phyloP scores from a whole-genome alignment of 192 early-diverging fungal genomes.

The Glomus cerebriforme region DNA sequence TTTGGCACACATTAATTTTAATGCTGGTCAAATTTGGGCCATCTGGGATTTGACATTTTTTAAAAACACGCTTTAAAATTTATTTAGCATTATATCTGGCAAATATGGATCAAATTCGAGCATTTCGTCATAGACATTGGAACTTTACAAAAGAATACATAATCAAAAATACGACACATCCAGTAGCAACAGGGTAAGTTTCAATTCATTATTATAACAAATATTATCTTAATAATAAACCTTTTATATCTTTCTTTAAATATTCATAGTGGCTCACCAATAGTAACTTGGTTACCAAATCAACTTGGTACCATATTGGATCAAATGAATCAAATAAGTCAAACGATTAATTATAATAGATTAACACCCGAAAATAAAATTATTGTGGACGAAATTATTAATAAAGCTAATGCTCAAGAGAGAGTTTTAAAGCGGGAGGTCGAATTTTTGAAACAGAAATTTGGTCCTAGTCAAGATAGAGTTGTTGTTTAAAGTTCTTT shows the following conservation, averaged over 20 bases:
- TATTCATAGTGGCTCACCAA: constrained; percentile 64
- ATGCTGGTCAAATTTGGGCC: no score
- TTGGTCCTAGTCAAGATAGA: constrained; percentile 25
- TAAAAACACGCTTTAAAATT: no score
- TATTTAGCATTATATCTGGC: constrained; percentile 67
- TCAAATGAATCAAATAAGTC: constrained; percentile 61
- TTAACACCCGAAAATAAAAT: constrained; percentile 60
- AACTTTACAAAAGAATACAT: constrained; percentile 87
- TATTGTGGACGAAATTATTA: constrained; percentile 61
- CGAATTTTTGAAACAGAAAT: constrained; percentile 44
- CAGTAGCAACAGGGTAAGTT: constrained; percentile 69
- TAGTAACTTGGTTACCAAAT: constrained; percentile 73
- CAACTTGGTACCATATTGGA: constrained; percentile 62
- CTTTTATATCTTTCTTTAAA: no score
- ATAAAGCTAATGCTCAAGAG: constrained; percentile 61
- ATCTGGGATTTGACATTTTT: no score
- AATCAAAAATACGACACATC: constrained; percentile 72
- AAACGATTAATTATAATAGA: constrained; percentile 55
- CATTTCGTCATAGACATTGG: constrained; percentile 88
- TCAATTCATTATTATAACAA: no score
- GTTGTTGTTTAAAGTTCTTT: not conserved
- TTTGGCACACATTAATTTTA: not conserved
- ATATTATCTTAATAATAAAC: no score
- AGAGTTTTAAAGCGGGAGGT: constrained; percentile 71
- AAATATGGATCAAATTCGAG: constrained; percentile 80